Evolutionary conservation across 176 grass and related monocot genomes (phyloP).

Genomic region (Pharus latifolius): DNA sequence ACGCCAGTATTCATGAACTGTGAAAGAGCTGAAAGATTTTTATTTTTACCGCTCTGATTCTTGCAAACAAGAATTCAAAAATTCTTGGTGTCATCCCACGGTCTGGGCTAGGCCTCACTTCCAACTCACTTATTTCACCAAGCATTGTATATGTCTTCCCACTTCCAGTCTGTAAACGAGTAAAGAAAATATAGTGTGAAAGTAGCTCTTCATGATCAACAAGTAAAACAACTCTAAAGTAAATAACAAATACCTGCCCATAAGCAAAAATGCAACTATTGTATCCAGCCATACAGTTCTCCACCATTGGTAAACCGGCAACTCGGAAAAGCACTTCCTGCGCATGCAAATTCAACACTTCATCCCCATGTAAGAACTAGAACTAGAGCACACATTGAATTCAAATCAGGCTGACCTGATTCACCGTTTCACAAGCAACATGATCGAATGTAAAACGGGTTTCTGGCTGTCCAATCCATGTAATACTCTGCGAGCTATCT

Average conservation of each 20-base stretch:
- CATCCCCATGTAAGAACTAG: conserved; percentile 11
- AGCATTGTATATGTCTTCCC: conserved; percentile 98
- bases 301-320: conserved; percentile 95
- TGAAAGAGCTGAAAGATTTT: not conserved
- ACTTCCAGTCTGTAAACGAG: conserved; percentile 68
- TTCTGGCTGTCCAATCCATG: conserved; percentile 92
- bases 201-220: not conserved
- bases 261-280: conserved; percentile 99
- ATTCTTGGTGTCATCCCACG: conserved; percentile 92
- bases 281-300: conserved; percentile 97
- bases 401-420: conserved; percentile 47
- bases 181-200: conserved; percentile 6
- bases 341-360: not conserved
- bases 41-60: conserved; percentile 85
- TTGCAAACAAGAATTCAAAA: conserved; percentile 95
- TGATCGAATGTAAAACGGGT: conserved; percentile 85
- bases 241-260: conserved; percentile 59
- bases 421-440: conserved; percentile 89
- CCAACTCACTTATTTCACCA: conserved; percentile 76
- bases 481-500: conserved; percentile 65
- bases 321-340: conserved; percentile 93
- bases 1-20: not conserved
- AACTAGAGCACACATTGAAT: not conserved
- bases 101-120: conserved; percentile 68
- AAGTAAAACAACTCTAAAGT: conserved; percentile 14